Conservation (phyloP, 768 basidiomycete species). For the Bullera alba region DNA sequence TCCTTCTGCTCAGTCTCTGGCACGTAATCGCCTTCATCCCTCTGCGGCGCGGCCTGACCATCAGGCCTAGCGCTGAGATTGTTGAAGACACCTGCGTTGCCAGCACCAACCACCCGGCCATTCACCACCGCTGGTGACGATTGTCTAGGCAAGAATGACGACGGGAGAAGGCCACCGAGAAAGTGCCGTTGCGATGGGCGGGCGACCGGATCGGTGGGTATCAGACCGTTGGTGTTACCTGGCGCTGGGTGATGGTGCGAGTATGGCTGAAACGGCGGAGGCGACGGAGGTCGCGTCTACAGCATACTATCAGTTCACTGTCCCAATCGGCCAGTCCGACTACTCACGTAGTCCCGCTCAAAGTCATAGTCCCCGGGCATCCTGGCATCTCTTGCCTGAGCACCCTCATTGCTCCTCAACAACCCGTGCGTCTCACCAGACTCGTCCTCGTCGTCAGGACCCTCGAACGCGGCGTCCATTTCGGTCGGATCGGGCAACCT, state of each 20-base stretch:
- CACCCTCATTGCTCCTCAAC: constrained; percentile 7
- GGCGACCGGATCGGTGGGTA: constrained; percentile 42
- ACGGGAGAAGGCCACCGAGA: constrained; percentile 34
- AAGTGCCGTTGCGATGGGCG: constrained; percentile 49
- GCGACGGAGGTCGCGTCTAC: constrained; percentile 42
- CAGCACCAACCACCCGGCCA: constrained; percentile 31
- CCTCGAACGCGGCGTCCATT: constrained; percentile 73
- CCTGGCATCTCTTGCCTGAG: constrained; percentile 3
- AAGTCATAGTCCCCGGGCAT: constrained; percentile 45
- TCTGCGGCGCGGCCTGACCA: constrained; percentile 30
- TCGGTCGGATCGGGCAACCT: constrained; percentile 49
- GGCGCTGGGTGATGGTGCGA: constrained; percentile 37
- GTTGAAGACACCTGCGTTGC: constrained; percentile 91
- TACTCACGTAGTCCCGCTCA: constrained; percentile 42
- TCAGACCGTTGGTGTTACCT: constrained; percentile 42
- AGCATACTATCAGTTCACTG: constrained; percentile 7
- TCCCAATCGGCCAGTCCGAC: neutral
- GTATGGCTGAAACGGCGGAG: constrained; percentile 43
- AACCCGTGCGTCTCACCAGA: constrained; percentile 20
- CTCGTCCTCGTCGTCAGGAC: constrained; percentile 55
- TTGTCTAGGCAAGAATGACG: constrained; percentile 24
- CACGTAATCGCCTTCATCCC: constrained; percentile 51
- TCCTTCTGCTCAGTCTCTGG: constrained; percentile 78
- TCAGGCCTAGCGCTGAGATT: constrained; percentile 88
- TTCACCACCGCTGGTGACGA: constrained; percentile 4